phyloP scores from a whole-genome alignment of 176 grass and related monocot species.

The Triticum timopheevii region DNA sequence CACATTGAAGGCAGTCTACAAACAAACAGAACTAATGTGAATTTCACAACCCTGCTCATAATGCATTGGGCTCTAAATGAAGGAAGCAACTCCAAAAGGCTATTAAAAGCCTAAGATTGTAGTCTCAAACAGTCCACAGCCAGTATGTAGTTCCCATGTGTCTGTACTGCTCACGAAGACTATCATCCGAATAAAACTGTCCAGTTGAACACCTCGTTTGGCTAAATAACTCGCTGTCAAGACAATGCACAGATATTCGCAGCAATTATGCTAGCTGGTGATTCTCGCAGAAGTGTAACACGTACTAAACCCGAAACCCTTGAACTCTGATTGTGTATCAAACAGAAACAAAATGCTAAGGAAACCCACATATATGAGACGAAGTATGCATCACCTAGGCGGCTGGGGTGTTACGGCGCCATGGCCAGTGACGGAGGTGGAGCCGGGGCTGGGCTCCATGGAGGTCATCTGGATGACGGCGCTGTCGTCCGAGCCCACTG shows the following conservation, averaged over 20 bases:
- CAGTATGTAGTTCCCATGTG: background rate
- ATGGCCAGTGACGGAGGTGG: conserved; percentile 1
- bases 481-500: conserved; percentile 59
- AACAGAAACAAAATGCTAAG: background rate
- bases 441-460: conserved; percentile 52
- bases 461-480: conserved; percentile 74
- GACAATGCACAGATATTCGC: conserved; percentile 7
- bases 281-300: background rate
- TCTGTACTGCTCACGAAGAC: background rate
- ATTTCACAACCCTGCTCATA: background rate
- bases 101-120: conserved; percentile 18
- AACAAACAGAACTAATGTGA: background rate
- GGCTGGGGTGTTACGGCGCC: conserved; percentile 38
- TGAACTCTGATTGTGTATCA: background rate
- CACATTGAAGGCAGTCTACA: background rate
- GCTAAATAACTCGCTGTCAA: background rate
- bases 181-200: background rate
- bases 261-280: background rate
- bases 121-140: background rate
- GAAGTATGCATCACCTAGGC: conserved; percentile 41
- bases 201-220: background rate
- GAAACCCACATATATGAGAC: background rate
- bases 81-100: background rate
- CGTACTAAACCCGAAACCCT: background rate
- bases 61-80: background rate